These are phyloP conservation scores for Monilinia aucupariae DNA, from an alignment of 2,329 filamentous ascomycete genomes.

Conservation along the genomic window DNA sequence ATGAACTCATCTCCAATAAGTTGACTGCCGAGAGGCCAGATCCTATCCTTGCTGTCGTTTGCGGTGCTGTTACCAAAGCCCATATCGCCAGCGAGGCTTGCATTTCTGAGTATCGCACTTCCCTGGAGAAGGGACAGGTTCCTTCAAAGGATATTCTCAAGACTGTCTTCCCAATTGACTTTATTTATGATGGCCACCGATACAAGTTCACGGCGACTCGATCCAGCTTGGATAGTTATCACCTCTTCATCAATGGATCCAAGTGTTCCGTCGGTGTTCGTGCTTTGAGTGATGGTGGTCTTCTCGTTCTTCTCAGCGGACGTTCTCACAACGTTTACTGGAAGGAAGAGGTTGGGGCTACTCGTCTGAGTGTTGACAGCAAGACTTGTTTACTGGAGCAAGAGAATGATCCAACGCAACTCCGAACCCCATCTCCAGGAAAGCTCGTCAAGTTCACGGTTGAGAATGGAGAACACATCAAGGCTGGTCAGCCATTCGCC, in stretches of 20 bases:
- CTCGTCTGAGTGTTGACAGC: conserved; percentile 90
- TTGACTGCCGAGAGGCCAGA: conserved; percentile 94
- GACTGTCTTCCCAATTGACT: conserved; percentile 95
- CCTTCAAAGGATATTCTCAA: conserved; percentile 94
- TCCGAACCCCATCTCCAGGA: conserved; percentile 88
- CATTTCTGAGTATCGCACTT: conserved; percentile 77
- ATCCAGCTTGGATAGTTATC: conserved; percentile 88
- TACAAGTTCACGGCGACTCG: conserved; percentile 98
- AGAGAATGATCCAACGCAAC: conserved; percentile 97
- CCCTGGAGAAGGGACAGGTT: conserved; percentile 94
- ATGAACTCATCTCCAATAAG: conserved; percentile 97
- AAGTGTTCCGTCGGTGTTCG: conserved; percentile 92
- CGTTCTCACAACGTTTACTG: conserved; percentile 98
- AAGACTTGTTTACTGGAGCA: conserved; percentile 98
- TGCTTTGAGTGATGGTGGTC: conserved; percentile 86
- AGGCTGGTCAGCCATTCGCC: conserved; percentile 85
- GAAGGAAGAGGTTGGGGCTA: conserved; percentile 97
- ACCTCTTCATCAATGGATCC: conserved; percentile 97
- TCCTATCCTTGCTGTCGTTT: conserved; percentile 87
- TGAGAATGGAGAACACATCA: conserved; percentile 89
- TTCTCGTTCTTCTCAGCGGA: conserved; percentile 83
- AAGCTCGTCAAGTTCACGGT: conserved; percentile 98
- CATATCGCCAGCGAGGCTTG: conserved; percentile 90
- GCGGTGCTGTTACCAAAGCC: conserved; percentile 90
- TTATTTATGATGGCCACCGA: conserved; percentile 93